Base-by-base conservation (phyloP, 441 rosid species). In the Melastoma candidum region DNA sequence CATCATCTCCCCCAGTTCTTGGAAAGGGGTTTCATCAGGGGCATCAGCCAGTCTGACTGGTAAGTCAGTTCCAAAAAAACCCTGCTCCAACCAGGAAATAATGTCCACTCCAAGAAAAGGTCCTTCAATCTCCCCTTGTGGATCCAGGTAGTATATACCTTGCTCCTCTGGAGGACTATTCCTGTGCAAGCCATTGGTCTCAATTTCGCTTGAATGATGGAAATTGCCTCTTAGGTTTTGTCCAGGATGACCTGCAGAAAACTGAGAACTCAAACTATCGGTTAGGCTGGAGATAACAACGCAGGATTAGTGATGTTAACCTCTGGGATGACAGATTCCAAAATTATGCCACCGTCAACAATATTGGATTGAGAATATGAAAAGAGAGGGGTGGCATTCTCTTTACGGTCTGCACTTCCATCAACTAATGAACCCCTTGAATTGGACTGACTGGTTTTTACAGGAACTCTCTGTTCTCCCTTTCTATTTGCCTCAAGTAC, bases 21-120 rank as follows among this genome's bases (percentile, higher is more conserved):
- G 72, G 59, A 79, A 83, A 48, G 80, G 79, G 26, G 76, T 71
- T 60, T 77, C 84, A 58, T 80, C 79, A 50, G 85, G 79, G 58
- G 85, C 83, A 76, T 71, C 76, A 50, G 69, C 78, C 57, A 77
- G 57, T 61, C 90, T 73, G 48, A 80, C 90, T 26, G 59, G 71
- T 60, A 80, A 71, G 68, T 83, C 90, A n/a, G 71, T 62, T 36
- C 82, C 90, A 54, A 80, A 82, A 74, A 70, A 80, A 1, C 85
- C 90, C 64, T 83, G 79, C 32, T 77, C 80, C 55, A 72, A 77
- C 85, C 90, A 83, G 27, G 69, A 69, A 44, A 83, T 68, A 71
- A 80, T 72, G 69, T 80, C 77, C 48, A 79, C 61, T 45, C 73
- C 85, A 51, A 67, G 66, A 56, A 79, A 83, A 3, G 90, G 90